phyloP scores from a whole-genome alignment of 257 asterid species.

The Solanum tarapatanum region DNA sequence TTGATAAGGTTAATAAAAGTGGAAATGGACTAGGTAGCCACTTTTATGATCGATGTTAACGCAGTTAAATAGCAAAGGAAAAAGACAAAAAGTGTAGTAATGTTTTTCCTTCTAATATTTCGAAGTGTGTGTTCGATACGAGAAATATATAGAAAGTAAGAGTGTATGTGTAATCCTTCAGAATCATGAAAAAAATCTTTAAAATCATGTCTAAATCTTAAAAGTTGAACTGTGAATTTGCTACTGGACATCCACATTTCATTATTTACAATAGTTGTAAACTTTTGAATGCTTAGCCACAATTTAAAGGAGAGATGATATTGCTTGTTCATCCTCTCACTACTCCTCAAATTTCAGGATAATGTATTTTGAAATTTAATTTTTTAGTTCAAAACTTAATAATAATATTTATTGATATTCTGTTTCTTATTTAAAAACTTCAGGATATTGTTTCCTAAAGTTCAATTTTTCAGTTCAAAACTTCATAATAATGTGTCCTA shows the following conservation, averaged over 20 bases:
- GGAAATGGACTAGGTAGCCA: background rate
- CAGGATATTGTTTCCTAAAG: background rate
- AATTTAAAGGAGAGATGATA: background rate
- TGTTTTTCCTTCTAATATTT: too few relatives aligned
- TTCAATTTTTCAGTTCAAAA: background rate
- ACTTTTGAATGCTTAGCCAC: background rate
- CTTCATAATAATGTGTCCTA: background rate
- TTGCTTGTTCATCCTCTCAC: background rate
- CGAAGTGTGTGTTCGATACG: accelerated
- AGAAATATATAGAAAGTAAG: too few relatives aligned
- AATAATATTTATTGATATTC: background rate
- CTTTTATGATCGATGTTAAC: too few relatives aligned
- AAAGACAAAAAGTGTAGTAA: too few relatives aligned
- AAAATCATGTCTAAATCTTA: accelerated
- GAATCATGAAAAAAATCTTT: too few relatives aligned
- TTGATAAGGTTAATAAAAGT: background rate
- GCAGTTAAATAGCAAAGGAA: too few relatives aligned
- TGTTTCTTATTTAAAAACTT: background rate
- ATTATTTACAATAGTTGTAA: too few relatives aligned
- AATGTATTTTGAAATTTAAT: background rate
- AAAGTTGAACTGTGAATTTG: too few relatives aligned
- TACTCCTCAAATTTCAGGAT: background rate
- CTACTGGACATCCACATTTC: too few relatives aligned
- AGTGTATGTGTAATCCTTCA: too few relatives aligned
- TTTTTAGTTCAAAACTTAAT: background rate